phyloP scores from a whole-genome alignment of 176 grass and related monocot genomes.

The Zea luxurians region DNA sequence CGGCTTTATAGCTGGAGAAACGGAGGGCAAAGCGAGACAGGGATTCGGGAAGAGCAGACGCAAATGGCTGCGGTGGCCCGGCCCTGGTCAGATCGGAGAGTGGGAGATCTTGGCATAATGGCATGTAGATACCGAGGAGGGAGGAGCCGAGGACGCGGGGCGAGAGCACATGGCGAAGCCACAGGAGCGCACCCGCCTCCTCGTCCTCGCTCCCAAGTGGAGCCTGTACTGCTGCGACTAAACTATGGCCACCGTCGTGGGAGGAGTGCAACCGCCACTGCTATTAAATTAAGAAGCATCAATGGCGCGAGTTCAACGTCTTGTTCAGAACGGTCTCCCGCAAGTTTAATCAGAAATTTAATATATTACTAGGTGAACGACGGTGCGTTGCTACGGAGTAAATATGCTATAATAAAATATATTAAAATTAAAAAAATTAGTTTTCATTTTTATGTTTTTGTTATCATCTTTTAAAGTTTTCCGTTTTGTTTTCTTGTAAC shows the following conservation, averaged over 20 bases:
- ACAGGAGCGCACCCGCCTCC: constrained; percentile 33
- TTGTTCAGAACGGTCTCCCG: background rate
- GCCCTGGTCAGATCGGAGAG: constrained; percentile 25
- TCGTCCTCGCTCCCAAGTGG: constrained; percentile 36
- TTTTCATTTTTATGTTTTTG: too few species aligned
- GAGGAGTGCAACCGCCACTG: constrained; percentile 24
- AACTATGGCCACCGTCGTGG: constrained; percentile 38
- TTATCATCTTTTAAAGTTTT: too few species aligned
- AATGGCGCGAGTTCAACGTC: background rate
- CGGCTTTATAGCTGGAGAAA: constrained; percentile 37
- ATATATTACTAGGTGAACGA: too few species aligned
- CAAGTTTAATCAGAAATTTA: background rate
- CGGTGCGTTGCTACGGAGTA: too few species aligned
- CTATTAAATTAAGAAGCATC: constrained; percentile 14
- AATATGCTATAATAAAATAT: too few species aligned
- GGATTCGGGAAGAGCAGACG: constrained; percentile 40
- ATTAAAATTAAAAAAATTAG: too few species aligned
- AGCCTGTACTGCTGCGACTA: constrained; percentile 24
- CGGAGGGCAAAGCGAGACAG: background rate
- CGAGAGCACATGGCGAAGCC: constrained; percentile 55
- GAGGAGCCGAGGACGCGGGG: background rate
- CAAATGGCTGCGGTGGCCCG: constrained; percentile 3
- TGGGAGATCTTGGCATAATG: constrained; percentile 39
- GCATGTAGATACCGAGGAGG: constrained; percentile 41
- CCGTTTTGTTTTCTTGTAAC: too few species aligned